Base-by-base conservation (phyloP, 805 yeast genomes). In the Henningerozyma blattae region DNA sequence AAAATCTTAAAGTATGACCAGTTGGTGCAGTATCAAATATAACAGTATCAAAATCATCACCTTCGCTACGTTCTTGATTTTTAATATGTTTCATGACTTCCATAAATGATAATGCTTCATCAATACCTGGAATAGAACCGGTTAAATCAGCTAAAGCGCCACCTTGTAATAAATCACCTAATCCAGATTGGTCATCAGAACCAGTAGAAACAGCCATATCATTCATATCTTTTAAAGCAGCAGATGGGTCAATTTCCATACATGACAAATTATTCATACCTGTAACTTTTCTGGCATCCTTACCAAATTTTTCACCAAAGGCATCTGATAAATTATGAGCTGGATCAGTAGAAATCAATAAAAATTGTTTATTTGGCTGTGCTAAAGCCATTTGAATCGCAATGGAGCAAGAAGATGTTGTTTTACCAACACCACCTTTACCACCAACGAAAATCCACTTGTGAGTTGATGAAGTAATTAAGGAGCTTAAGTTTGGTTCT, bases 1-100 rank as follows among this genome's bases (percentile, higher is more conserved):
- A 68, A 59, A 91, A 91, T 51, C 99, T 75, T 48, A 91, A 67
- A 2, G 98, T 91, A 61, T 91, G 99, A 25, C 99, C 99, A 0
- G 99, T 91, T 47, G 99, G 99, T 0, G 99, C 98, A n/a, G 99
- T 91, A 59, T 91, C 99, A 52, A 91, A 91, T 45, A 91, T 85
- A 44, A 91, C 87, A 7, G 94, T 85, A 46, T 82, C 85, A 56
- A 81, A 91, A 31, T 67, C 67, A 19, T 58, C 61, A 19, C 57
- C 52, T 15, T 53, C 52, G 15, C 61, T 61, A 18, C 46, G 46
- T 42, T 66, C 65, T 61, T 82, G 91, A 44, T 72, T 75, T 61
- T 86, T 87, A 59, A 91, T 87, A 54, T 91, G 97, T 58, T 91
- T 91, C 70, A 91, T 73, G 22, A 91, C 97, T 62, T 91, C 98